Evolutionary conservation across 1,284 basidiomycete genomes (phyloP).

Genomic region (Pseudozyma sp.): DNA sequence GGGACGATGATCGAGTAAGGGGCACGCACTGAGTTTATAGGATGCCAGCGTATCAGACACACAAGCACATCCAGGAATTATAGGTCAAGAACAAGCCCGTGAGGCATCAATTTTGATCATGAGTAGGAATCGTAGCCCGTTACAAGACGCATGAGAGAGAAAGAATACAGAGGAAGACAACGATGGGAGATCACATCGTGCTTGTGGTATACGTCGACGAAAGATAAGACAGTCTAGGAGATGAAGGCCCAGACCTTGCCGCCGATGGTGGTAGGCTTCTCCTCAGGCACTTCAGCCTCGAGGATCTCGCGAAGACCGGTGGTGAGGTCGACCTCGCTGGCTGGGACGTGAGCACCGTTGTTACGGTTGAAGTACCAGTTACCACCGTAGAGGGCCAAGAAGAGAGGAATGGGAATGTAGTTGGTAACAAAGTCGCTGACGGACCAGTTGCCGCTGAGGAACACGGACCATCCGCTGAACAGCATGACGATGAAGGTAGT

Average conservation of each 20-base stretch:
- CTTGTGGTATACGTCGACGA: too few relatives aligned
- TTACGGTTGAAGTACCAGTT: conserved; percentile 72
- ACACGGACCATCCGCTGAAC: conserved; percentile 69
- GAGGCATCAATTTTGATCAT: too few relatives aligned
- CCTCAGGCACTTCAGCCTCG: conserved; percentile 45
- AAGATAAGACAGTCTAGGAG: background rate
- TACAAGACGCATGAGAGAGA: too few relatives aligned
- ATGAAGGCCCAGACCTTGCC: conserved; percentile 47
- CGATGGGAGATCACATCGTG: too few relatives aligned
- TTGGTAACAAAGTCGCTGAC: conserved; percentile 77
- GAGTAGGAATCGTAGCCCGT: too few relatives aligned
- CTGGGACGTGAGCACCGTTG: conserved; percentile 65
- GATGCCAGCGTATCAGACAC: too few relatives aligned
- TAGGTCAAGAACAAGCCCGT: too few relatives aligned
- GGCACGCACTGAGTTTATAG: too few relatives aligned
- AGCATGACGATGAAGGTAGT: conserved; percentile 47
- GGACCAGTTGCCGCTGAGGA: conserved; percentile 57
- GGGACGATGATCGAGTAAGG: too few relatives aligned
- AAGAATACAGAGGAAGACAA: too few relatives aligned
- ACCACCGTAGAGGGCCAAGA: conserved; percentile 79
- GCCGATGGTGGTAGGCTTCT: conserved; percentile 43
- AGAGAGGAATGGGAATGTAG: conserved; percentile 80
- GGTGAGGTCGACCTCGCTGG: conserved; percentile 72
- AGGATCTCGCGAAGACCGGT: conserved; percentile 70
- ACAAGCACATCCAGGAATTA: too few relatives aligned